Evolutionary conservation across 192 early-diverging fungal species (phyloP), one percentile per base, ranked within the genome.

Genomic region (Coemansia guatemalensis): DNA sequence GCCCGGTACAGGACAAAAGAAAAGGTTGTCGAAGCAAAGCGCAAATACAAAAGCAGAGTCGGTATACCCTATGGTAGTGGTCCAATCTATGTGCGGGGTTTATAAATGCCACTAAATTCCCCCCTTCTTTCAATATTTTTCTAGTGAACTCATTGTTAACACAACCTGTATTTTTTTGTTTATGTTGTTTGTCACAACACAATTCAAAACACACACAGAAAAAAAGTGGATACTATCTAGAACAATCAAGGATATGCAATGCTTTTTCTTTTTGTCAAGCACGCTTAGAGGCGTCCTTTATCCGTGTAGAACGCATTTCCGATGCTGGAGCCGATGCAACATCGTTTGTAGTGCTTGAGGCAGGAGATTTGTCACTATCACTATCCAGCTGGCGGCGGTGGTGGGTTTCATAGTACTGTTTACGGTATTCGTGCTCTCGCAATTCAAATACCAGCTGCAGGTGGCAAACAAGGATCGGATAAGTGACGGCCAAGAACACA

Each of bases 361-460:
- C 17, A 4, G 39, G 9, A 4, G 39, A 44, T 44, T 44, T 44
- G 1, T 17, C 39, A 17, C 8, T 49, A 48, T 29, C 47, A 33
- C 47, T n/a, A 49, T 18, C 56, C 9, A 8, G 11, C 35, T 44
- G 2, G 5, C 2, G 39, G 20, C 20, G 12, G 2, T 21, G 44
- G 5, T 39, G 50, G 21, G 21, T 32, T 7, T 50, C 64, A 18
- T 26, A 44, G 48, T 69, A 76, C 26, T 81, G 74, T 20, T 50
- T 64, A 22, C 75, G 61, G 62, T 91, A 87, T 71, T 91, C 91
- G 39, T 79, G 79, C 60, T 92, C 89, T 56, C 90, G 82, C 60
- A 89, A 62, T 73, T 94, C 92, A 87, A 94, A 94, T 82, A 91
- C 89, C 41, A 93, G 54, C 70, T 92, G 91, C 32, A 87, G 80